phyloP scores from a whole-genome alignment of 345 rosid genomes.

The Arabis alpina region DNA sequence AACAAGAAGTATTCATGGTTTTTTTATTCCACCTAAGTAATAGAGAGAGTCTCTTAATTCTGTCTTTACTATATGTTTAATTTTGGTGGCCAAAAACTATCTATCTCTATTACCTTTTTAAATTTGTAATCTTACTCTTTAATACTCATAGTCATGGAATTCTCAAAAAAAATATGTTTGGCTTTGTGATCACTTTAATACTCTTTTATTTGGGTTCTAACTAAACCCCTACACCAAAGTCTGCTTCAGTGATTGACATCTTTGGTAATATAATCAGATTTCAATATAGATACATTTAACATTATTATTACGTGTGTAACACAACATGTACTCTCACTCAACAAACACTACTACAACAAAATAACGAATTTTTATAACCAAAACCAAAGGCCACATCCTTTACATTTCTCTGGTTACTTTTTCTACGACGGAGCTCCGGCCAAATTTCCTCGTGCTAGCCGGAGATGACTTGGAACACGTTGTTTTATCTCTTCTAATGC shows the following conservation, averaged over 20 bases:
- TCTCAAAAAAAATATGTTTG: too few species aligned
- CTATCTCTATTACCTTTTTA: too few species aligned
- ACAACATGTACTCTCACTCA: conserved; percentile 30
- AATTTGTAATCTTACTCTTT: too few species aligned
- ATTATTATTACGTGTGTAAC: conserved; percentile 31
- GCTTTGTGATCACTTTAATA: too few species aligned
- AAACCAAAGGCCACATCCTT: conserved; percentile 20
- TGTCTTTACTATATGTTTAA: too few species aligned
- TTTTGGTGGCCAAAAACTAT: too few species aligned
- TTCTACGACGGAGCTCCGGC: conserved; percentile 56
- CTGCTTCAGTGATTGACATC: too few species aligned
- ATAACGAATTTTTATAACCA: conserved; percentile 29
- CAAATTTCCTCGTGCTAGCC: conserved; percentile 51
- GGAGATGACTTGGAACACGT: conserved; percentile 58
- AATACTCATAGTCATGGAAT: too few species aligned
- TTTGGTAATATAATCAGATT: not conserved
- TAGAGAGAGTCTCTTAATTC: too few species aligned
- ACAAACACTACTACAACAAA: conserved; percentile 23
- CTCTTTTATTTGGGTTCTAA: too few species aligned
- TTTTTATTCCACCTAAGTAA: too few species aligned
- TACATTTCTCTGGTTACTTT: conserved; percentile 28
- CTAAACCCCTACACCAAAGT: too few species aligned
- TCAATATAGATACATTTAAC: conserved; percentile 36
- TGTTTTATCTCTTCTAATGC: conserved; percentile 83
- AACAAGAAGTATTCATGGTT: not conserved